Evolutionary conservation across 257 asterid genomes (phyloP).

Genomic region (Striga asiatica): DNA sequence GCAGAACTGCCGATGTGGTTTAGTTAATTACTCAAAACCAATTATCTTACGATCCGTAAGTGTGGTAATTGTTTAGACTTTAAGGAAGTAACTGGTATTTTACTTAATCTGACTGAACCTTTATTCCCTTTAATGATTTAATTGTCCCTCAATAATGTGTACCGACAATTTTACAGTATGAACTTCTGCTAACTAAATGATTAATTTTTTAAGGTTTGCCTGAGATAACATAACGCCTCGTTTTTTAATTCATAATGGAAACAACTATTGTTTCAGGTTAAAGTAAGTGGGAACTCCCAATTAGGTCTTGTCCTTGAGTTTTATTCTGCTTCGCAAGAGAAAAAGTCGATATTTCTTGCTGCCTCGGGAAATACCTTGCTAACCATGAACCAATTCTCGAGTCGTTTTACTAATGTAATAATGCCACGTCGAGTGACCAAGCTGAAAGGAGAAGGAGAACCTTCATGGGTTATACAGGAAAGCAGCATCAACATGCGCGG

Average conservation of each 20-base stretch:
- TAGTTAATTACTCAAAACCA: not conserved
- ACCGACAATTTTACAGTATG: too few species aligned
- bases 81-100: too few species aligned
- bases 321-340: slow-evolving; percentile 27
- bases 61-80: too few species aligned
- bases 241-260: not conserved
- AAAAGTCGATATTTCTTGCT: slow-evolving; percentile 47
- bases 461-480: slow-evolving; percentile 59
- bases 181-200: too few species aligned
- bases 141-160: too few species aligned
- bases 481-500: slow-evolving; percentile 53
- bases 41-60: too few species aligned
- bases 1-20: not conserved
- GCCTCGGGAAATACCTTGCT: slow-evolving; percentile 44
- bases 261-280: slow-evolving; percentile 43
- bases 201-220: too few species aligned
- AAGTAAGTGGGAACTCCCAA: slow-evolving; percentile 43
- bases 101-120: too few species aligned
- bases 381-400: slow-evolving; percentile 47
- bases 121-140: too few species aligned
- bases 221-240: too few species aligned
- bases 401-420: slow-evolving; percentile 33
- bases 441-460: slow-evolving; percentile 25
- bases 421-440: slow-evolving; percentile 49
- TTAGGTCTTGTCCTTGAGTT: slow-evolving; percentile 58